Evolutionary conservation across 2,329 filamentous ascomycete species (phyloP), one percentile per base, ranked within the genome.

Genomic region (Zelopaecilomyces penicillatus): DNA sequence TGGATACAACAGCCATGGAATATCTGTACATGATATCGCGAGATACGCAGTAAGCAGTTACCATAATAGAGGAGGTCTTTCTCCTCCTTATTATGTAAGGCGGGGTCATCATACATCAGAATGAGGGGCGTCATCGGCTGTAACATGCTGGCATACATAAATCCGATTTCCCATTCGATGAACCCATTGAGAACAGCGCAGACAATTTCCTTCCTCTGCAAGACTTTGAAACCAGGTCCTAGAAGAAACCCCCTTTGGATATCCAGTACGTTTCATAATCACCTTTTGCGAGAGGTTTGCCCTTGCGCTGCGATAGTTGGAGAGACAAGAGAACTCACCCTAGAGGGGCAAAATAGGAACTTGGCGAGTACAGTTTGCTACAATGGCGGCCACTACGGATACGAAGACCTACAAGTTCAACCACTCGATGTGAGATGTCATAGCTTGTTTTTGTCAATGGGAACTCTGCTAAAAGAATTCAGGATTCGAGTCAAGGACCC

Each of bases 401-500:
- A 70, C 76, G 2, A 74, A 71, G 52, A 86, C 77, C 50, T 97
- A 97, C 69, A 87, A 93, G 66, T 74, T 84, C 64, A 91, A 93
- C 67, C 87, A 93, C 73, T 85, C 86, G 46, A 97, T 97, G 91
- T 80, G 61, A 60, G 74, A 42, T 19, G 5, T 30, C 32, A 7
- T 5, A 1, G 26, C 2, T n/a, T 10, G 31, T 30, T 26, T 6
- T n/a, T 43, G 9, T 10, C 27, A 5, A 43, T 38, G 49, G 48
- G n/a, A 43, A 58, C 30, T 52, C 42, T 5, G 45, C 43, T 29
- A 19, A 19, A 19, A 19, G 2, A 19, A 42, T 29, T 5, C 51
- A 93, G 87, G 87, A 74, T 95, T 63, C 85, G 91, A 65, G 85
- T 97, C 61, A 97, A 97, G 68, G 89, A 98, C 69, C 91, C 91